These are phyloP conservation scores for Fraxinus greggii DNA, from an alignment of 305 asterid genomes.

Conservation along the genomic window DNA sequence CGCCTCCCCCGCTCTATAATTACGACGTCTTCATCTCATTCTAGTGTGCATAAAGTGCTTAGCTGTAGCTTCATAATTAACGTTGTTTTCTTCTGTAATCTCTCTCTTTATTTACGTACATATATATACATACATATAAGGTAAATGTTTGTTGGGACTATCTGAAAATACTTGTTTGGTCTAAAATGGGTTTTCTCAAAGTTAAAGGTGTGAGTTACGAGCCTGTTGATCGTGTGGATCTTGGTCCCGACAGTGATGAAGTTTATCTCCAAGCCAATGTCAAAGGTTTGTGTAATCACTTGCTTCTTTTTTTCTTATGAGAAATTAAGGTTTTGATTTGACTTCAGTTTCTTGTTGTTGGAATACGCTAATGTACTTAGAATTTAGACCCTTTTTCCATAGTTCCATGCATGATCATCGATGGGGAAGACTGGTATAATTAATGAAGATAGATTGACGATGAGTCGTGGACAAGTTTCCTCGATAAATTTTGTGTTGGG, in stretches of 20 bases:
- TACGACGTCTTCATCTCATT: not conserved
- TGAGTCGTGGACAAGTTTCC: not conserved
- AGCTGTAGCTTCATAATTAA: slow-evolving; percentile 5
- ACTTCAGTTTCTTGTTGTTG: not conserved
- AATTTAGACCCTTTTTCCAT: not conserved
- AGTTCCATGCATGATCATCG: not conserved
- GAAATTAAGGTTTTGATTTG: not conserved
- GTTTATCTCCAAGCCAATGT: slow-evolving; percentile 65
- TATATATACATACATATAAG: not conserved
- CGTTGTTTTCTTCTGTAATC: not conserved
- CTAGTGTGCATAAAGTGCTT: not conserved
- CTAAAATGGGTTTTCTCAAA: slow-evolving; percentile 52
- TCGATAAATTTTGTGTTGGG: not conserved
- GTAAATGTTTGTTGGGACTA: not conserved
- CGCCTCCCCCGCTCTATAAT: slow-evolving; percentile 25
- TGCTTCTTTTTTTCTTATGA: not conserved
- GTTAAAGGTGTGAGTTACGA: slow-evolving; percentile 59
- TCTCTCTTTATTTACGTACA: not conserved
- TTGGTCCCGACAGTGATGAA: slow-evolving; percentile 60
- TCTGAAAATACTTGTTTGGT: not conserved
- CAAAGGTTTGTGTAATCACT: slow-evolving; percentile 48
- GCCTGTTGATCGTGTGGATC: slow-evolving; percentile 59
- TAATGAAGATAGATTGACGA: not conserved
- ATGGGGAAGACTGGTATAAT: not conserved
- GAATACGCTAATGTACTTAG: not conserved